These are phyloP conservation scores for Rhynchospora breviuscula DNA, from an alignment of 176 grass and related monocot species.

Conservation along the genomic window DNA sequence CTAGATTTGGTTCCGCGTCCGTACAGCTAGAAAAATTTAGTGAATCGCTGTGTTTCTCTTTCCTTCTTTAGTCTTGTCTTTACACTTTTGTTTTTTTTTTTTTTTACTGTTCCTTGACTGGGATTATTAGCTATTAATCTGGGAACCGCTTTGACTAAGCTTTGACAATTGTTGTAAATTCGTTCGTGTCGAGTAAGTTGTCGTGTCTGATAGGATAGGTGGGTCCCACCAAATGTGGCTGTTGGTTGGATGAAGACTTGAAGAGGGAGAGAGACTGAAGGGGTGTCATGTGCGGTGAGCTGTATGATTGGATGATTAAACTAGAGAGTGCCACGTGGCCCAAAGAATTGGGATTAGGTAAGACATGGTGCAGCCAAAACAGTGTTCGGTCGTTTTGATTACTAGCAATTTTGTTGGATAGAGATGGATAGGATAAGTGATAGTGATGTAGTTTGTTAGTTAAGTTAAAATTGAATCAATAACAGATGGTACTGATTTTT, in stretches of 20 bases:
- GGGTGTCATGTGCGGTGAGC: not conserved
- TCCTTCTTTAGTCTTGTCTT: not conserved
- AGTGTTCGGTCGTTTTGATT: not conserved
- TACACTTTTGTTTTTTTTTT: not conserved
- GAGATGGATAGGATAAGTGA: not conserved
- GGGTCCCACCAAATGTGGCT: not conserved
- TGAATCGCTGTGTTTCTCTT: not conserved
- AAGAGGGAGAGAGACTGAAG: not conserved
- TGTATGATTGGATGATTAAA: not conserved
- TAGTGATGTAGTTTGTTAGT: not conserved
- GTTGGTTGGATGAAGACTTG: not conserved
- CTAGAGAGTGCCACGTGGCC: not conserved
- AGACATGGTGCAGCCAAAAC: conserved; percentile 15
- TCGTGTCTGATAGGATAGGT: not conserved
- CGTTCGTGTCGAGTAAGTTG: not conserved
- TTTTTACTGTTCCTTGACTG: not conserved
- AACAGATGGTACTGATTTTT: not conserved
- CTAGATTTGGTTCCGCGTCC: conserved; percentile 11
- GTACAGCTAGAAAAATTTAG: not conserved
- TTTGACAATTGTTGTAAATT: conserved; percentile 7
- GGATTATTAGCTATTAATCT: conserved; percentile 5
- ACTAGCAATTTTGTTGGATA: not conserved
- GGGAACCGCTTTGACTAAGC: not conserved
- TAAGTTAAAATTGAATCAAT: not conserved
- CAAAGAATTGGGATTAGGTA: not conserved